Percentiles rank a stretch among this genome's conserved stretches.
Evolutionary conservation across 1,284 basidiomycete genomes (phyloP).

Genomic region (Anthracocystis panici-leucophaei): DNA sequence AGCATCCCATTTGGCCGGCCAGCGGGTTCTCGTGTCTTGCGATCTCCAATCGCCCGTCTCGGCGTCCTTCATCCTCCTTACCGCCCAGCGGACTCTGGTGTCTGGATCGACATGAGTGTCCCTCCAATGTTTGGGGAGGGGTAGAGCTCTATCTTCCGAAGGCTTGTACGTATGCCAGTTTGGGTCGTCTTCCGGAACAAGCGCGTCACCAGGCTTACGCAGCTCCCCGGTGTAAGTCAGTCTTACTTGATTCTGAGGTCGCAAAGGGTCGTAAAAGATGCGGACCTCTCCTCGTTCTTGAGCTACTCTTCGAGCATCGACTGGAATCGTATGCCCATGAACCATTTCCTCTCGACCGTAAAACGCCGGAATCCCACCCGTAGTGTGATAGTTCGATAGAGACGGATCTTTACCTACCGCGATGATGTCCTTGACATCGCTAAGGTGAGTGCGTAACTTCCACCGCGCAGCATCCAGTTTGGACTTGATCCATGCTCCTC

Average conservation of each 20-base stretch:
- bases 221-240: not conserved
- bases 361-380: slow-evolving; percentile 1
- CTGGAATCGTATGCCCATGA: not conserved
- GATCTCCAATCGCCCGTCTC: no score
- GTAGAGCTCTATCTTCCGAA: not conserved
- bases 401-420: not conserved
- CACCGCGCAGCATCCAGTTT: not conserved
- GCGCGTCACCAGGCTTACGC: not conserved
- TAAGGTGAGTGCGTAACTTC: not conserved
- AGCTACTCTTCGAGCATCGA: slow-evolving; percentile 8
- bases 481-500: no score
- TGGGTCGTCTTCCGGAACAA: not conserved
- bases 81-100: not conserved
- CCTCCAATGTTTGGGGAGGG: slow-evolving; percentile 1
- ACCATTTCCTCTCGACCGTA: not conserved
- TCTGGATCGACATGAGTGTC: not conserved
- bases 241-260: not conserved
- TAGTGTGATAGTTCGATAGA: slow-evolving; percentile 12
- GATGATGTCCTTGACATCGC: not conserved
- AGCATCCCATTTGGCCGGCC: no score
- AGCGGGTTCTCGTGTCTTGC: no score
- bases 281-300: slow-evolving; percentile 8
- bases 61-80: not conserved
- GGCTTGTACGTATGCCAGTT: not conserved
- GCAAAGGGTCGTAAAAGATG: slow-evolving; percentile 11